A percentile compares a stretch with the other conserved stretches of the same genome.
phyloP scores from a whole-genome alignment of 2,329 filamentous ascomycete genomes.

The Trichoderma koningii region DNA sequence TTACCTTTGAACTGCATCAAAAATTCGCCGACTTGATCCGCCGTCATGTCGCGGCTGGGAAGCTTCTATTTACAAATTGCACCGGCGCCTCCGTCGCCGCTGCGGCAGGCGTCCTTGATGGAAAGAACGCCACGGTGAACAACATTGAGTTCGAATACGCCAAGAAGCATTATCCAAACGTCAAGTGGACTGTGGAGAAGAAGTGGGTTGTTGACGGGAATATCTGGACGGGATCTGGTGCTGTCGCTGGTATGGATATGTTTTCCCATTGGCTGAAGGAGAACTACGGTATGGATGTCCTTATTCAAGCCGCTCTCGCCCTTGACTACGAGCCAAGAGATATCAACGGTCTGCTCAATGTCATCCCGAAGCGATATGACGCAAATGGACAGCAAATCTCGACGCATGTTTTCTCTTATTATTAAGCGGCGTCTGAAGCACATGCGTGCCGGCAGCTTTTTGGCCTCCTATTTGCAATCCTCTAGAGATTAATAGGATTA shows the following conservation, averaged over 20 bases:
- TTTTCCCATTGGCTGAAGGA: slow-evolving; percentile 45
- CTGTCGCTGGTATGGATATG: slow-evolving; percentile 50
- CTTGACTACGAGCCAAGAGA: slow-evolving; percentile 45
- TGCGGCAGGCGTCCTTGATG: slow-evolving; percentile 44
- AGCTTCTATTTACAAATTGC: slow-evolving; percentile 42
- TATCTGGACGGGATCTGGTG: slow-evolving; percentile 50
- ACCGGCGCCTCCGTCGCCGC: slow-evolving; percentile 41
- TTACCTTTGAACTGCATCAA: slow-evolving; percentile 35
- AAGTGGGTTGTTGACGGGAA: slow-evolving; percentile 51
- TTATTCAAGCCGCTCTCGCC: slow-evolving; percentile 29
- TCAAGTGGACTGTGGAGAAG: slow-evolving; percentile 47
- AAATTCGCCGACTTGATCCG: slow-evolving; percentile 39
- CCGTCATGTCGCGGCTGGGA: slow-evolving; percentile 41
- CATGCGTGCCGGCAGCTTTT: neutral
- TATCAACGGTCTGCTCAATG: slow-evolving; percentile 35
- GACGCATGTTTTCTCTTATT: slow-evolving; percentile 29
- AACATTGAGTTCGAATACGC: slow-evolving; percentile 39
- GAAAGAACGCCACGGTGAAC: slow-evolving; percentile 47
- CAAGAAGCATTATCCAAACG: slow-evolving; percentile 41
- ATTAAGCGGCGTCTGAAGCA: neutral
- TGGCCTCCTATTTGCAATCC: no score
- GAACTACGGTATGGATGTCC: slow-evolving; percentile 38
- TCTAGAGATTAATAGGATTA: no score
- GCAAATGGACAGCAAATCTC: slow-evolving; percentile 37
- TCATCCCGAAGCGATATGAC: slow-evolving; percentile 38